A percentile compares a stretch with the other conserved stretches of the same genome.
These are phyloP conservation scores for Durusdinium trenchii DNA, from an alignment of 73 alveolate species.

Conservation along the genomic window DNA sequence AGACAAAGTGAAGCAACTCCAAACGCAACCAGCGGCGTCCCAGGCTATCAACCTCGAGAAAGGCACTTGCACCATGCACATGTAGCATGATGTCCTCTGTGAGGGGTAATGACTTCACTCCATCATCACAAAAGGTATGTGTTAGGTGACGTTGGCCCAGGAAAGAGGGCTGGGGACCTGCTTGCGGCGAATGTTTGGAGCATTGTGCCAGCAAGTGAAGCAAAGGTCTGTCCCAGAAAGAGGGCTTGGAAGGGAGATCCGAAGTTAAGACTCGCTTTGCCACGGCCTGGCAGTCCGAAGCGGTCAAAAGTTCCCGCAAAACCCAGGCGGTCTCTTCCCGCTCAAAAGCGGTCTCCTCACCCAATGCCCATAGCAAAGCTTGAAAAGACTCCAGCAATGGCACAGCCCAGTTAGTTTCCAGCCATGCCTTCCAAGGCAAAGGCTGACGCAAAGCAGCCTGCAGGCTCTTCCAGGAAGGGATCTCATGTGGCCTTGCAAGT, in stretches of 20 bases:
- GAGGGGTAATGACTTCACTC: not conserved
- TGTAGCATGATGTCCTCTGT: not conserved
- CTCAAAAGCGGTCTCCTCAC: too few species aligned
- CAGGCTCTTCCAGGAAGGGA: not conserved
- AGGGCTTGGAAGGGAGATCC: too few species aligned
- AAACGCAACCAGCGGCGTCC: constrained; percentile 27
- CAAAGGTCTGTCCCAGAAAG: too few species aligned
- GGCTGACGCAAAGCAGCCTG: not conserved
- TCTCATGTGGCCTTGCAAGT: not conserved
- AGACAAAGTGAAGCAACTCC: constrained; percentile 23
- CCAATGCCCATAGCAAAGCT: not conserved
- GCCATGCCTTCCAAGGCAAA: constrained; percentile 19
- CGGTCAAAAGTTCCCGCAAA: too few species aligned
- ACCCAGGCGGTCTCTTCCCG: too few species aligned
- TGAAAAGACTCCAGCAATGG: constrained; percentile 18
- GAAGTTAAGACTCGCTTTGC: too few species aligned
- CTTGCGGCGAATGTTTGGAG: too few species aligned
- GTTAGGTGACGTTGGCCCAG: too few species aligned
- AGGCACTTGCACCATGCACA: constrained; percentile 28
- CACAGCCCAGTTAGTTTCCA: not conserved
- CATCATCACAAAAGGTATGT: too few species aligned
- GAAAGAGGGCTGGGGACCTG: too few species aligned
- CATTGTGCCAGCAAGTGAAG: too few species aligned
- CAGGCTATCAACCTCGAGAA: constrained; percentile 1
- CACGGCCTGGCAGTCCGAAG: too few species aligned